These are phyloP conservation scores for Lolium rigidum DNA, from an alignment of 176 grass and related monocot species.

Conservation along the genomic window DNA sequence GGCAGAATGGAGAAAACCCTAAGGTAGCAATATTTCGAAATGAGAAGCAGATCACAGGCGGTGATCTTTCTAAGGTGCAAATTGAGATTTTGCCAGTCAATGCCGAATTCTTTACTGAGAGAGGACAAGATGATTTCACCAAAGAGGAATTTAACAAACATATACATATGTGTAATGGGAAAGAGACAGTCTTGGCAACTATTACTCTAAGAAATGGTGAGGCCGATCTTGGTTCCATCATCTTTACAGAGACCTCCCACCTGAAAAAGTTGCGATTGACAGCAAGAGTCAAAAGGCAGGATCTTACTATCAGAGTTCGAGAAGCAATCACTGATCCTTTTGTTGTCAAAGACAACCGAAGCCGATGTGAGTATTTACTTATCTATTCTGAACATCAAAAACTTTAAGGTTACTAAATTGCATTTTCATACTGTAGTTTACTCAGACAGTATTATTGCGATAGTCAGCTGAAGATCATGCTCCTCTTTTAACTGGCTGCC, in stretches of 20 bases:
- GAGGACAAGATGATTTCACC: neutral
- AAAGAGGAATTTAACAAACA: constrained; percentile 20
- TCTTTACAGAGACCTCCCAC: neutral
- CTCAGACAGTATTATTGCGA: neutral
- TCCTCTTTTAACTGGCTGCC: neutral
- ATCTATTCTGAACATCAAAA: neutral
- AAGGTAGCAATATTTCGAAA: constrained; percentile 30
- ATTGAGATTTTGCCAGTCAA: constrained; percentile 28
- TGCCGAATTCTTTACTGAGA: constrained; percentile 28
- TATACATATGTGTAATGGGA: constrained; percentile 1
- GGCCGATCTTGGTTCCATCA: neutral
- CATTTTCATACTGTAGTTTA: neutral
- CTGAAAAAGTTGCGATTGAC: constrained; percentile 2
- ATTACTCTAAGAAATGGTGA: neutral
- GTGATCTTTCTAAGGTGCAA: constrained; percentile 30
- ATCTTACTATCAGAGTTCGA: neutral
- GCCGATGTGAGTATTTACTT: constrained; percentile 16
- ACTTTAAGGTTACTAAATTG: neutral
- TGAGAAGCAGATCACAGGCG: constrained; percentile 4
- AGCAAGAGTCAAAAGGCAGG: constrained; percentile 23
- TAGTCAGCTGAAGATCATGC: neutral
- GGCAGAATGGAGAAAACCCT: neutral
- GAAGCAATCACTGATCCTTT: constrained; percentile 24
- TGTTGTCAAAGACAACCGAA: neutral
- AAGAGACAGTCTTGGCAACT: constrained; percentile 18